Conservation (phyloP, 1,284 basidiomycete species). For the Polyporus tsugae region DNA sequence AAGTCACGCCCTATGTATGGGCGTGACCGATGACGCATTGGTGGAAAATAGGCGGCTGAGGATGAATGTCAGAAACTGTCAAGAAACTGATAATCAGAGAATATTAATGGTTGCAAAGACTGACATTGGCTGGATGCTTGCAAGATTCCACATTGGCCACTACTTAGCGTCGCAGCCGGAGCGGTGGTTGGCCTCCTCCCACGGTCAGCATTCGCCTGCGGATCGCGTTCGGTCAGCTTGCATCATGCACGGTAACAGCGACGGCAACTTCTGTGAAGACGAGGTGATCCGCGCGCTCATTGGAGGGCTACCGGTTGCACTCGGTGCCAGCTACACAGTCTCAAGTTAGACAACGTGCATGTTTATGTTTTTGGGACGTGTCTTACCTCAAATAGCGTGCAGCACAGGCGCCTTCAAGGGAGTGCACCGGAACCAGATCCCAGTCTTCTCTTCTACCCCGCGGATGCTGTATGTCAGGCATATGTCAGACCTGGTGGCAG, state of each 20-base stretch:
- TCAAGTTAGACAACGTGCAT: background rate
- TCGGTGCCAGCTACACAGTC: background rate
- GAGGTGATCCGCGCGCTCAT: background rate
- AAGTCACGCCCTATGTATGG: background rate
- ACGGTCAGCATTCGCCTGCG: background rate
- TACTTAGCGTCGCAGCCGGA: background rate
- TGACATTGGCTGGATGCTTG: background rate
- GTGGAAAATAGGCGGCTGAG: background rate
- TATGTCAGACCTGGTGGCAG: background rate
- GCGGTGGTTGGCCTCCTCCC: background rate
- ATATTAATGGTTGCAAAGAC: background rate
- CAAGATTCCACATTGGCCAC: background rate
- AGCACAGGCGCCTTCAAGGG: background rate
- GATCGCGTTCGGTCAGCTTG: background rate
- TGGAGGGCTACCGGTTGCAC: background rate
- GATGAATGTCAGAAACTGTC: constrained; percentile 7
- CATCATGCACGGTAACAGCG: background rate
- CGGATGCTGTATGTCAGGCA: background rate
- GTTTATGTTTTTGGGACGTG: background rate
- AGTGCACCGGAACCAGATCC: background rate
- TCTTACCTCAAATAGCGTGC: background rate
- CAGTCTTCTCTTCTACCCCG: constrained; percentile 1
- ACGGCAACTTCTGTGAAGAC: background rate
- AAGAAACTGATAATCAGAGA: background rate
- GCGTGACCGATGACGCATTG: background rate